Evolutionary conservation across 805 yeast genomes (phyloP).

Genomic region (Kluyveromyces siamensis): DNA sequence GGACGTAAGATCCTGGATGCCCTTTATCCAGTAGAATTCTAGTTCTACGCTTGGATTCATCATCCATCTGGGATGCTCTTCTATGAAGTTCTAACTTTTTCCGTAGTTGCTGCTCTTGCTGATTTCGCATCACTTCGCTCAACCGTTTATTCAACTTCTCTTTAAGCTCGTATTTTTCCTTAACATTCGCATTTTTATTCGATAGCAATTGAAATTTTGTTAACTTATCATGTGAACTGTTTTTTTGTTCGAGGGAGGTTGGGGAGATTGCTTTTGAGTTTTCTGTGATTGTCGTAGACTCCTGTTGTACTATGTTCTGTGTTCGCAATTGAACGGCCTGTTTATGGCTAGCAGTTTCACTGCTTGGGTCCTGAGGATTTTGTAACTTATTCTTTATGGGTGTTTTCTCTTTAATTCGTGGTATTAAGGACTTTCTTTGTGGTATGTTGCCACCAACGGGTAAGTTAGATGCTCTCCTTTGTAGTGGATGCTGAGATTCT

Average conservation of each 20-base stretch:
- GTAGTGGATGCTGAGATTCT: neutral
- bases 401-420: constrained; percentile 6
- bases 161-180: constrained; percentile 20
- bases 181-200: constrained; percentile 9
- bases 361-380: neutral
- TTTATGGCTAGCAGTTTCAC: neutral
- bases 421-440: constrained; percentile 8
- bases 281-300: neutral
- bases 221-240: constrained; percentile 14
- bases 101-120: constrained; percentile 21
- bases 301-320: neutral
- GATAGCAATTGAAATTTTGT: constrained; percentile 25
- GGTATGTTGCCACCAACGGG: neutral
- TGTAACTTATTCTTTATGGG: neutral
- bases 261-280: neutral
- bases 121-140: constrained; percentile 25
- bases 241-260: neutral
- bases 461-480: constrained; percentile 1
- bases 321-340: neutral
- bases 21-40: constrained; percentile 4
- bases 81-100: constrained; percentile 19
- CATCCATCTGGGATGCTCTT: constrained; percentile 21
- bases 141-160: constrained; percentile 23
- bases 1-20: neutral
- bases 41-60: constrained; percentile 12